Base-by-base conservation (phyloP, 2,329 filamentous ascomycete genomes). In the Aspergillus aculeatinus region DNA sequence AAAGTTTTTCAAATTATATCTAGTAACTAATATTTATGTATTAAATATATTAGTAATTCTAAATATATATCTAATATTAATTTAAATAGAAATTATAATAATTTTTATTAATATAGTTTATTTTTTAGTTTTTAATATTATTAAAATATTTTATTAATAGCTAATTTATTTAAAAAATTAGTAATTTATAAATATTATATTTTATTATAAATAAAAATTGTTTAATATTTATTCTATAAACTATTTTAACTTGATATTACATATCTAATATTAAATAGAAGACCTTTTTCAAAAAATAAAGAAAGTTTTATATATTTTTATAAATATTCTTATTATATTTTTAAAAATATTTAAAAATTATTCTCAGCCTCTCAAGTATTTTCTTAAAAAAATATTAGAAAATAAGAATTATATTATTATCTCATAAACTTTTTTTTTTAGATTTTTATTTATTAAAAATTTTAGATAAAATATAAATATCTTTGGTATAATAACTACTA, bases 21-120 rank as follows among this genome's bases (percentile, higher is more conserved):
- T 14, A 48, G 35, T 51, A 51, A 57, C 6, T 57, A 57, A 23
- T 57, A 50, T 57, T 16, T 51, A 50, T 35, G 27, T 55, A 9
- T 48, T 29, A 48, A 29, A 55, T 47, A 47, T 19, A 23, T 19
- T 57, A 57, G 2, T 57, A 57, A 4, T 35, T 16, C 50, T 23
- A 11, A 44, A n/a, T 44, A 33, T 54, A 44, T 19, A 54, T 54
- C 14, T 23, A 23, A 3, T 44, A 25, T 29, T 54, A 44, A 54
- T 39, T 11, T 21, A 44, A 4, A 54, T 12, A 42, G 14, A 39
- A 2, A 33, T 54, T 47, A 23, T 25, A 25, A 42, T 54, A 42
- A 16, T 27, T 25, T 1, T 39, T 54, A 42, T 54, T 27, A 27
- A 47, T 54, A 23, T 12, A 7, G 14, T 23, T 27, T 54, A 42